Conservation (phyloP, 352 stramenopile species). For the Phytophthora citricola region DNA sequence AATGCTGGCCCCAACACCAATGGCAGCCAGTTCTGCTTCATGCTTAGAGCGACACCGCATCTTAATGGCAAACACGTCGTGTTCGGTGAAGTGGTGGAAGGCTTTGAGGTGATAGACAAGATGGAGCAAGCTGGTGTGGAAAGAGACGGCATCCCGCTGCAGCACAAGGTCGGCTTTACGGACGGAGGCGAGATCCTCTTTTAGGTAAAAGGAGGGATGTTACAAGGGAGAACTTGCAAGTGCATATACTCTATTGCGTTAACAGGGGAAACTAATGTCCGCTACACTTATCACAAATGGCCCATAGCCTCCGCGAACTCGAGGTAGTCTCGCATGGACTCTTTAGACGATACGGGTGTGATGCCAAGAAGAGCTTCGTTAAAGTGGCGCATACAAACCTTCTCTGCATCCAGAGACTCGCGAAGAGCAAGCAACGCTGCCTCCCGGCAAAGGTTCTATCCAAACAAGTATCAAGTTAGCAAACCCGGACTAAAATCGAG, state of each 20-base stretch:
- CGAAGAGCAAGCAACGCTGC: slow-evolving; percentile 77
- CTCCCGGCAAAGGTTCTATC: slow-evolving; percentile 88
- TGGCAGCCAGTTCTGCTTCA: slow-evolving; percentile 99
- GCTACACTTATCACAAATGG: slow-evolving; percentile 39
- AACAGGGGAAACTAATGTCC: neutral
- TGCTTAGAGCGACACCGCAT: slow-evolving; percentile 72
- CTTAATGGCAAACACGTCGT: slow-evolving; percentile 88
- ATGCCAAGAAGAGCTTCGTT: slow-evolving; percentile 52
- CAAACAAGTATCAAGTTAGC: slow-evolving; percentile 16
- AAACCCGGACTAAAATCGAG: neutral
- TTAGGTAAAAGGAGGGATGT: slow-evolving; percentile 16
- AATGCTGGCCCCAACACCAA: slow-evolving; percentile 98
- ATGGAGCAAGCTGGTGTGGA: slow-evolving; percentile 79
- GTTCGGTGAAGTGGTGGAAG: slow-evolving; percentile 87
- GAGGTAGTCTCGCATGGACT: slow-evolving; percentile 63
- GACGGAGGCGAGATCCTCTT: slow-evolving; percentile 78
- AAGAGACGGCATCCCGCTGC: slow-evolving; percentile 62
- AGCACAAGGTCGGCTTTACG: slow-evolving; percentile 80
- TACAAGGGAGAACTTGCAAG: neutral
- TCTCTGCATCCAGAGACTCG: slow-evolving; percentile 63
- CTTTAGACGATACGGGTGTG: slow-evolving; percentile 60
- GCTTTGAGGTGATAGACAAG: slow-evolving; percentile 83
- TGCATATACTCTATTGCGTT: slow-evolving; percentile 26
- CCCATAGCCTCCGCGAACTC: slow-evolving; percentile 73
- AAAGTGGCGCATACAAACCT: slow-evolving; percentile 72